phyloP scores from a whole-genome alignment of 2,329 filamentous ascomycete species.

The Zarea fungicola region DNA sequence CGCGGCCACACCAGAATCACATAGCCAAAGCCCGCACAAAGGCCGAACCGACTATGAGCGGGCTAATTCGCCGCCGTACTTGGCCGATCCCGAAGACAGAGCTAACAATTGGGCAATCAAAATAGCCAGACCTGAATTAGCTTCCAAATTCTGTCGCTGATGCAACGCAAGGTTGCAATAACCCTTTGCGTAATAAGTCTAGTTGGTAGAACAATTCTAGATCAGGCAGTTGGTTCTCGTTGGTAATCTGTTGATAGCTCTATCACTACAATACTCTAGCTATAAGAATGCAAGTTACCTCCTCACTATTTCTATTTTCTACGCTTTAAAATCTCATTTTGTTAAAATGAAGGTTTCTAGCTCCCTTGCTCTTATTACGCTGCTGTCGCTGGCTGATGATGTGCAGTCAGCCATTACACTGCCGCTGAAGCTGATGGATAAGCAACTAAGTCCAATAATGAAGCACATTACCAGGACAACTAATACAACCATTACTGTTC shows the following conservation, averaged over 20 bases:
- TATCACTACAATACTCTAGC: background rate
- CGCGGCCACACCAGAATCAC: too few species aligned
- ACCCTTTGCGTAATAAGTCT: too few species aligned
- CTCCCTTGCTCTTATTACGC: slow-evolving; percentile 3
- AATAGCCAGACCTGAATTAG: background rate
- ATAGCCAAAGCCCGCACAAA: too few species aligned
- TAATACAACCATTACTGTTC: background rate
- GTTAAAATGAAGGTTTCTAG: slow-evolving; percentile 3
- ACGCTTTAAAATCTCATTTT: background rate
- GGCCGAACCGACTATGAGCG: too few species aligned
- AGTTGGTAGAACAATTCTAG: slow-evolving; percentile 1
- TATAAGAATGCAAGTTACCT: background rate
- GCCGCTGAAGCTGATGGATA: slow-evolving; percentile 7
- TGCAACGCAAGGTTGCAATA: slow-evolving; percentile 2
- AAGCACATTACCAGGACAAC: slow-evolving; percentile 1
- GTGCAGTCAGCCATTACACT: slow-evolving; percentile 10
- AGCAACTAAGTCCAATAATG: background rate
- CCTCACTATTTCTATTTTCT: background rate
- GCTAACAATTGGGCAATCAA: slow-evolving; percentile 3
- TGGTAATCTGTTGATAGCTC: background rate
- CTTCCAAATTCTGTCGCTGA: background rate
- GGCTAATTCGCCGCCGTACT: too few species aligned
- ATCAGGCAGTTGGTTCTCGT: slow-evolving; percentile 10
- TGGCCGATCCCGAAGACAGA: too few species aligned
- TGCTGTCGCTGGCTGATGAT: slow-evolving; percentile 9